Conservation (phyloP, 768 basidiomycete genomes). For the Russula sp. region DNA sequence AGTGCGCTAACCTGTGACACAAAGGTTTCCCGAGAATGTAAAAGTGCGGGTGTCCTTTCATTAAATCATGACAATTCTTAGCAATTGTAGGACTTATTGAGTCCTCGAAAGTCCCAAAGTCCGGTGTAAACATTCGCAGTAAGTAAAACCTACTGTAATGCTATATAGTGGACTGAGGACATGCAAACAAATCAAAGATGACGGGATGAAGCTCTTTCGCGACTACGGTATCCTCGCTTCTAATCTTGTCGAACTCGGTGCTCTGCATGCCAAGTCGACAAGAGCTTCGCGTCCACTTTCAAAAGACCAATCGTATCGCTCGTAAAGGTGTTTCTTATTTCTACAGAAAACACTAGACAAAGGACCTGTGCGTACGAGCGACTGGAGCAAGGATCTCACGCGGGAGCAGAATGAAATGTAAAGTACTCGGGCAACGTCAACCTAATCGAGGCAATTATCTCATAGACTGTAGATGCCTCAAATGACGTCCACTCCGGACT, state of each 20-base stretch:
- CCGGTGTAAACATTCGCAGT: slow-evolving; percentile 51
- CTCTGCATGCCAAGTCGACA: slow-evolving; percentile 42
- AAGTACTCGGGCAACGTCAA: slow-evolving; percentile 5
- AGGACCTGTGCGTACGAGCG: slow-evolving; percentile 47
- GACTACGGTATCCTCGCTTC: slow-evolving; percentile 46
- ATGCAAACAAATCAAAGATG: slow-evolving; percentile 36
- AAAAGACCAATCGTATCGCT: slow-evolving; percentile 45
- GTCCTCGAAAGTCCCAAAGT: slow-evolving; percentile 41
- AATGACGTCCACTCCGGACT: slow-evolving; percentile 51
- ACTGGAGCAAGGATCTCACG: slow-evolving; percentile 46
- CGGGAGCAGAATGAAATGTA: slow-evolving; percentile 43
- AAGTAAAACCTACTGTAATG: slow-evolving; percentile 27
- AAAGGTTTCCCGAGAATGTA: slow-evolving; percentile 47
- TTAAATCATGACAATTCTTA: neutral
- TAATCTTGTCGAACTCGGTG: slow-evolving; percentile 48
- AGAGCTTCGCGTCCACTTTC: slow-evolving; percentile 36
- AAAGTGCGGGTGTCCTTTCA: slow-evolving; percentile 35
- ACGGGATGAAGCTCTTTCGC: slow-evolving; percentile 47
- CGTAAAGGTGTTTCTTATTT: slow-evolving; percentile 44
- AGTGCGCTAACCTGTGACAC: slow-evolving; percentile 6
- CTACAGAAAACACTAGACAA: slow-evolving; percentile 40
- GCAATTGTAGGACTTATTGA: slow-evolving; percentile 46
- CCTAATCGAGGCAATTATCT: neutral
- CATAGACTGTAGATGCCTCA: slow-evolving; percentile 45
- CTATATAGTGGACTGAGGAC: neutral